A percentile compares a stretch with the other conserved stretches of the same genome.
These are phyloP conservation scores for Pythium brassicae DNA, from an alignment of 352 stramenopile species.

Conservation along the genomic window DNA sequence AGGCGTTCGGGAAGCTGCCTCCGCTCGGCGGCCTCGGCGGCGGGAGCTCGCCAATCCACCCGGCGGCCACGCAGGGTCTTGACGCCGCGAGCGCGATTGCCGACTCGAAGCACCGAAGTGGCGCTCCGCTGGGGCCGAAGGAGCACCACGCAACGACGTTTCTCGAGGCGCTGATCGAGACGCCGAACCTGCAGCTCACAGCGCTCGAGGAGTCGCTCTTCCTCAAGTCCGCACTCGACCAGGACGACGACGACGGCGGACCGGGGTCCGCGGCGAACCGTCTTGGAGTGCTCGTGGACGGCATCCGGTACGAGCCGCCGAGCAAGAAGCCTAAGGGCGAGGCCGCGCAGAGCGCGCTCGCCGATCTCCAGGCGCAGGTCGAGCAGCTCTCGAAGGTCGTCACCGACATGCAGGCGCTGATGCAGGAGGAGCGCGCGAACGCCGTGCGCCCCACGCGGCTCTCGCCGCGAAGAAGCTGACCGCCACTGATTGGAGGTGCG, in stretches of 20 bases:
- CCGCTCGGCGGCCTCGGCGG: background rate
- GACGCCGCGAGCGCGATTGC: background rate
- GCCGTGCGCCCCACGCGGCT: constrained; percentile 1
- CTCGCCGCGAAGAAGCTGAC: background rate
- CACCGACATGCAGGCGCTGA: constrained; percentile 24
- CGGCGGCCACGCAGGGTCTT: background rate
- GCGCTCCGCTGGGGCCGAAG: background rate
- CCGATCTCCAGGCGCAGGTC: constrained; percentile 34
- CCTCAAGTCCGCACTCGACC: constrained; percentile 42
- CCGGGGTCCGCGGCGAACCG: background rate
- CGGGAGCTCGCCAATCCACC: constrained; percentile 1
- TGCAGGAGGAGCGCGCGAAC: constrained; percentile 16
- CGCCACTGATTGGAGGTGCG: too few species aligned
- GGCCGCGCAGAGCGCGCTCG: constrained; percentile 12
- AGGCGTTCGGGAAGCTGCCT: constrained; percentile 3
- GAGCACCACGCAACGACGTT: constrained; percentile 11
- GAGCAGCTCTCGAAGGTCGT: constrained; percentile 36
- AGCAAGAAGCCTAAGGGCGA: constrained; percentile 29
- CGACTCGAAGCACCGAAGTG: background rate
- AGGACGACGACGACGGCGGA: constrained; percentile 22
- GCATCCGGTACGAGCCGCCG: constrained; percentile 51
- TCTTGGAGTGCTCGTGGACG: constrained; percentile 36
- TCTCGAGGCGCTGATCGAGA: constrained; percentile 26
- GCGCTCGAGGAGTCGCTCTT: constrained; percentile 34
- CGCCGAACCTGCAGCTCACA: constrained; percentile 22